Base-by-base conservation (phyloP, 352 stramenopile genomes). In the Peronosclerospora sorghi region DNA sequence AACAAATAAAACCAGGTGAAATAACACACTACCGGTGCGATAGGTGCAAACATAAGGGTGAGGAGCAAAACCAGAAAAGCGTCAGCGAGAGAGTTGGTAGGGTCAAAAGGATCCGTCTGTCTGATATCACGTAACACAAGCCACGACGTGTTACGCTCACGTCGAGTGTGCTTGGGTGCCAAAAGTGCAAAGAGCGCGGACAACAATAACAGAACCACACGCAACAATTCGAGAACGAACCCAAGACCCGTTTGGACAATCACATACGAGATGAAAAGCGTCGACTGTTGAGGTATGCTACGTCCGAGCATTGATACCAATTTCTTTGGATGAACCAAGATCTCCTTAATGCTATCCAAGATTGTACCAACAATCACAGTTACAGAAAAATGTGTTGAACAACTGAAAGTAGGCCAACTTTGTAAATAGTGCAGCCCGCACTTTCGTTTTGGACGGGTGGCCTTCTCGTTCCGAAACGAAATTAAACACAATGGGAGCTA, bases 331-430 rank as follows among this genome's bases (percentile, higher is more conserved):
- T 84, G 73, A 34, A 87, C 62, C 13, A 86, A 12, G 27, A 90
- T 83, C 18, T 73, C 67, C 38, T 77, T 75, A 13, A 86, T 28
- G 19, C 71, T 85, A 43, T 85, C 73, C 36, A 90, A 47, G 32
- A 87, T 75, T 5, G 76, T 84, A 9, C 78, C 78, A 24, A 85
- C 65, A 32, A 90, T 56, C 20, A 85, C 75, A 0, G 71, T 83
- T 19, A 87, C 78, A 42, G n/a, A 86, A 85, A 45, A 90, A 90
- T 19, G 84, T 86, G 44, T 90, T 74, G n/a, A 86, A 66, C 14
- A 87, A 48, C 55, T 90, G 78, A 39, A 90, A 90, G 40, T 83
- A 87, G 28, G 64, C 73, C 21, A 90, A 56, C 41, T 90, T 90
- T 0, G 70, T 73, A 40, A 90, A 87, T 34, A 84, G 37, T 0